phyloP scores from a whole-genome alignment of 371 early-diverging fungal genomes.

The Mucor ambiguus region DNA sequence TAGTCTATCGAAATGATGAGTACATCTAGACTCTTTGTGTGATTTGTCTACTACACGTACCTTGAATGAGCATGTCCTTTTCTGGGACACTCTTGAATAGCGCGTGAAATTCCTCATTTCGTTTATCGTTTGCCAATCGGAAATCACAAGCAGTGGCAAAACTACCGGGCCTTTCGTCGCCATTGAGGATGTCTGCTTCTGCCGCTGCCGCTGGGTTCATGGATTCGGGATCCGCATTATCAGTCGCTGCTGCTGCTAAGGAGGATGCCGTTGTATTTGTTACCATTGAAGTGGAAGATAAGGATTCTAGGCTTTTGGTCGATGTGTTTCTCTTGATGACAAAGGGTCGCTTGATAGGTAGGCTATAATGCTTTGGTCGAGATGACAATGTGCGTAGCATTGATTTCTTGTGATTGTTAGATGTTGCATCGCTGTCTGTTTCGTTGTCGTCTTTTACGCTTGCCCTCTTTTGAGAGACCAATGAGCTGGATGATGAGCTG shows the following conservation, averaged over 20 bases:
- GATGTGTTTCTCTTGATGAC: slow-evolving; percentile 11
- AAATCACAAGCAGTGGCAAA: slow-evolving; percentile 35
- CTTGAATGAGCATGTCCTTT: slow-evolving; percentile 60
- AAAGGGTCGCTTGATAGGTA: slow-evolving; percentile 10
- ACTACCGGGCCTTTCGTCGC: slow-evolving; percentile 25
- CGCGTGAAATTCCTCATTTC: slow-evolving; percentile 58
- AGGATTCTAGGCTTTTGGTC: neutral
- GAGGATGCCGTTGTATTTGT: neutral
- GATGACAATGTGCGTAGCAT: neutral
- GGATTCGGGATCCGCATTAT: neutral
- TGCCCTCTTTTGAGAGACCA: no score
- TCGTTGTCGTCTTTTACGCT: neutral
- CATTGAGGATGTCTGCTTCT: slow-evolving; percentile 16
- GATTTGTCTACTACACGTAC: slow-evolving; percentile 17
- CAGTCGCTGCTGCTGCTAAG: neutral
- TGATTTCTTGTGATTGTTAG: neutral
- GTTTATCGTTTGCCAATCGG: slow-evolving; percentile 43
- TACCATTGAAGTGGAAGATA: slow-evolving; percentile 4
- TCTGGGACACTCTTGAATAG: slow-evolving; percentile 61
- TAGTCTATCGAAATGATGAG: slow-evolving; percentile 60
- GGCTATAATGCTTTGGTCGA: slow-evolving; percentile 10
- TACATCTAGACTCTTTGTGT: neutral
- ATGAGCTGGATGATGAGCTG: neutral
- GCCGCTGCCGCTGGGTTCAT: slow-evolving; percentile 12
- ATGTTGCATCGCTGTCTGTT: neutral